Evolutionary conservation across 2,329 filamentous ascomycete species (phyloP).

Genomic region (Stylonectria norvegica): DNA sequence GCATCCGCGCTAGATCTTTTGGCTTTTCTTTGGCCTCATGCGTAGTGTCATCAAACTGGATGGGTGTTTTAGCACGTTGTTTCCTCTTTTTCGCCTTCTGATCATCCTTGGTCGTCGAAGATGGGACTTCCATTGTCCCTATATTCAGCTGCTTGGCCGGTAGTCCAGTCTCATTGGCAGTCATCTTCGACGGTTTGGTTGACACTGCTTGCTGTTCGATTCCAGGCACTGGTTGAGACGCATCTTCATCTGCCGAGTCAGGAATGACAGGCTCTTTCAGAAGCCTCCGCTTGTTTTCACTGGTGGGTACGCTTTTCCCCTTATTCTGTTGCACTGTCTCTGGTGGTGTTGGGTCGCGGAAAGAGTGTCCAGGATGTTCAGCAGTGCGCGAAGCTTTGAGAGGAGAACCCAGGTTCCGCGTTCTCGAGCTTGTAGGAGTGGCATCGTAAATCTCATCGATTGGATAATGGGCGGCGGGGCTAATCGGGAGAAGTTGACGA

Average conservation of each 20-base stretch:
- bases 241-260: neutral
- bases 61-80: conserved; percentile 33
- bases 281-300: conserved; percentile 3
- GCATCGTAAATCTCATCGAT: conserved; percentile 28
- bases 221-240: no score
- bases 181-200: no score
- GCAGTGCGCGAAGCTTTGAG: conserved; percentile 1
- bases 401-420: conserved; percentile 1
- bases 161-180: no score
- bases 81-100: conserved; percentile 22
- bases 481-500: neutral
- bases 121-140: neutral
- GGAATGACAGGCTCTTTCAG: no score
- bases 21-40: conserved; percentile 22
- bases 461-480: conserved; percentile 19
- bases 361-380: neutral
- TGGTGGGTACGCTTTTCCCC: neutral
- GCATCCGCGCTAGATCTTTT: conserved; percentile 7
- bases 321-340: conserved; percentile 1
- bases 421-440: conserved; percentile 17
- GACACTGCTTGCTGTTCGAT: no score
- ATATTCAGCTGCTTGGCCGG: neutral
- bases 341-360: conserved; percentile 2
- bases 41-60: conserved; percentile 32
- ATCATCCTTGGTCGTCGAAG: neutral